phyloP scores from a whole-genome alignment of 352 stramenopile genomes.

The Plasmopara muralis region DNA sequence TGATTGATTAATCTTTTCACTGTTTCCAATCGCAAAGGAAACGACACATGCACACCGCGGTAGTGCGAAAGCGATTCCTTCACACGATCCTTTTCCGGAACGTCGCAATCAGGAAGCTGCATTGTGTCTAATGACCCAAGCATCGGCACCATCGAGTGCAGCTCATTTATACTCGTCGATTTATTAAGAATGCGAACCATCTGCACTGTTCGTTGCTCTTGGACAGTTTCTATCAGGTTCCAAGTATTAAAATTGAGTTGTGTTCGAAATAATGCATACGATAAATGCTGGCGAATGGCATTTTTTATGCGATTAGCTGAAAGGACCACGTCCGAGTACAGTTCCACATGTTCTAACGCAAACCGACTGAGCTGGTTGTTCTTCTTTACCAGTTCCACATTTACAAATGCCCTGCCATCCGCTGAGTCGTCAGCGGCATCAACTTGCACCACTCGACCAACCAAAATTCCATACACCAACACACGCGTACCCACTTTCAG shows the following conservation, averaged over 20 bases:
- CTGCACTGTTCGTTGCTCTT: slow-evolving; percentile 78
- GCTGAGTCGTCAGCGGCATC: slow-evolving; percentile 56
- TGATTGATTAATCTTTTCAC: slow-evolving; percentile 79
- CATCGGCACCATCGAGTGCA: slow-evolving; percentile 72
- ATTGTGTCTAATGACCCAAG: slow-evolving; percentile 64
- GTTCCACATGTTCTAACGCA: slow-evolving; percentile 61
- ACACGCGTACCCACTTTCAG: slow-evolving; percentile 65
- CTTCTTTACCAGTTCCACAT: slow-evolving; percentile 48
- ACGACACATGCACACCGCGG: slow-evolving; percentile 61
- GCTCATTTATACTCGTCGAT: slow-evolving; percentile 71
- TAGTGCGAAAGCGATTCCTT: slow-evolving; percentile 62
- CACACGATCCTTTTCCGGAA: slow-evolving; percentile 52
- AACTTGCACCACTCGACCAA: slow-evolving; percentile 53
- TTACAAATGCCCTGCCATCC: slow-evolving; percentile 49
- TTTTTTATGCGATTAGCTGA: slow-evolving; percentile 82
- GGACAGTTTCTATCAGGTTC: slow-evolving; percentile 72
- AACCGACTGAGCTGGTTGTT: slow-evolving; percentile 39
- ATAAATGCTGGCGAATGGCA: slow-evolving; percentile 58
- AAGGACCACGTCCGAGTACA: slow-evolving; percentile 71
- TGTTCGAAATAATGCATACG: slow-evolving; percentile 69
- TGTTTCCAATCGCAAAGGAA: slow-evolving; percentile 66
- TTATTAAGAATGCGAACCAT: slow-evolving; percentile 85
- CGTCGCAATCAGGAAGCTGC: slow-evolving; percentile 38
- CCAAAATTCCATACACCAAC: slow-evolving; percentile 67
- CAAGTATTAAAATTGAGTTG: slow-evolving; percentile 84